Conservation (phyloP, 2,329 filamentous ascomycete genomes). For the Chrysoporthe cubensis region DNA sequence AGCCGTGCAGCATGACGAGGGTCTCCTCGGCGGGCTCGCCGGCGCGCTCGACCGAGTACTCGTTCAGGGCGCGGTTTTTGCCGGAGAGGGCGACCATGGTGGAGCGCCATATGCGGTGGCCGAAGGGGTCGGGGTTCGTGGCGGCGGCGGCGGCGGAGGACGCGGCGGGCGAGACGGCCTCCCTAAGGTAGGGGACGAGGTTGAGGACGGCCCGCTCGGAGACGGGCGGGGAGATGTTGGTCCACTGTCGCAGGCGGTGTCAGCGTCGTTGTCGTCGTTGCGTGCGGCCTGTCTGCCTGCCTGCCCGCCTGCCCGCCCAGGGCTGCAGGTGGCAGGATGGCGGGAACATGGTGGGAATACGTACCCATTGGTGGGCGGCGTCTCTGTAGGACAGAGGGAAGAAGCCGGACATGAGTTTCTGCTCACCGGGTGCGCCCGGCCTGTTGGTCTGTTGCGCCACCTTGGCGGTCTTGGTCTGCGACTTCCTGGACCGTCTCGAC, state of each 20-base stretch:
- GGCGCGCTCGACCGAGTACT: constrained; percentile 85
- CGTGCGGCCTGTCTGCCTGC: no score
- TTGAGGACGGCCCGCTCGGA: constrained; percentile 89
- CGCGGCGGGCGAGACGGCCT: constrained; percentile 62
- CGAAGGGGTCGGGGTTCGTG: constrained; percentile 73
- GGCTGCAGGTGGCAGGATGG: no score
- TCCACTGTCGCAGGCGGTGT: constrained; percentile 61
- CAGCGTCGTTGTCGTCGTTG: background rate
- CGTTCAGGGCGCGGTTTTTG: constrained; percentile 86
- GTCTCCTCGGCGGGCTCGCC: constrained; percentile 82
- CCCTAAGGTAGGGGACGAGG: constrained; percentile 80
- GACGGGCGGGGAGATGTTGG: constrained; percentile 75
- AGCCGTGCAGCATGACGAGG: constrained; percentile 94
- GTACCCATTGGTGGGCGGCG: constrained; percentile 87
- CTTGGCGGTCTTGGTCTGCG: background rate
- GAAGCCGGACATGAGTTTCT: constrained; percentile 56
- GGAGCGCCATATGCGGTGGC: constrained; percentile 83
- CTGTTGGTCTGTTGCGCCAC: constrained; percentile 18
- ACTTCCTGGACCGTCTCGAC: constrained; percentile 21
- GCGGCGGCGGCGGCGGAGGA: constrained; percentile 40
- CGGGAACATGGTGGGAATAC: constrained; percentile 38
- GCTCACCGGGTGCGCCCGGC: constrained; percentile 15
- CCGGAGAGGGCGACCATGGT: constrained; percentile 83
- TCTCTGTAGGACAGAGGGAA: constrained; percentile 94
- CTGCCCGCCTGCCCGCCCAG: no score